phyloP scores from a whole-genome alignment of 2,329 filamentous ascomycete genomes.

The Neonectria hederae region DNA sequence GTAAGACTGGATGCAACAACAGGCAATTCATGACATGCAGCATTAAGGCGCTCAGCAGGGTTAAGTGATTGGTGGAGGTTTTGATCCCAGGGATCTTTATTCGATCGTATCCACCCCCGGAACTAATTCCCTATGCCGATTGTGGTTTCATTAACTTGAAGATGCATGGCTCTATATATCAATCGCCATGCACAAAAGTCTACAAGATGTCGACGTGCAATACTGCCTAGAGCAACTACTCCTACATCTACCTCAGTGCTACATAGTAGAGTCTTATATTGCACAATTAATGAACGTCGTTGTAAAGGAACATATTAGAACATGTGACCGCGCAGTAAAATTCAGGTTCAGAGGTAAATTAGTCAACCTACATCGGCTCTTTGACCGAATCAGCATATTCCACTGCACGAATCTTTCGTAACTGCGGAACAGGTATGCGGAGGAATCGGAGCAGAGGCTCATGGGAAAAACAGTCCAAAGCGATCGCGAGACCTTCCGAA shows the following conservation, averaged over 20 bases:
- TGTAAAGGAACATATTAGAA: no score
- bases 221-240: not conserved
- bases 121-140: not conserved
- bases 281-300: no score
- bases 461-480: not conserved
- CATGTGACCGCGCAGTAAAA: not conserved
- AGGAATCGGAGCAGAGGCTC: not conserved
- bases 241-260: not conserved
- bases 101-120: not conserved
- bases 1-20: not conserved
- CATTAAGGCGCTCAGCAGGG: not conserved
- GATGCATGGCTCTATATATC: no score
- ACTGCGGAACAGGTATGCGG: not conserved
- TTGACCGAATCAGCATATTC: not conserved
- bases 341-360: no score
- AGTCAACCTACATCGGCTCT: not conserved
- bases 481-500: not conserved
- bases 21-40: not conserved
- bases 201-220: no score
- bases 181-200: no score
- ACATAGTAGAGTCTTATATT: not conserved
- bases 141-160: no score
- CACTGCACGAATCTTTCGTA: not conserved
- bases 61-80: not conserved
- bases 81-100: not conserved